Conservation (phyloP, 2,329 filamentous ascomycete species). For the Alternaria sp. region DNA sequence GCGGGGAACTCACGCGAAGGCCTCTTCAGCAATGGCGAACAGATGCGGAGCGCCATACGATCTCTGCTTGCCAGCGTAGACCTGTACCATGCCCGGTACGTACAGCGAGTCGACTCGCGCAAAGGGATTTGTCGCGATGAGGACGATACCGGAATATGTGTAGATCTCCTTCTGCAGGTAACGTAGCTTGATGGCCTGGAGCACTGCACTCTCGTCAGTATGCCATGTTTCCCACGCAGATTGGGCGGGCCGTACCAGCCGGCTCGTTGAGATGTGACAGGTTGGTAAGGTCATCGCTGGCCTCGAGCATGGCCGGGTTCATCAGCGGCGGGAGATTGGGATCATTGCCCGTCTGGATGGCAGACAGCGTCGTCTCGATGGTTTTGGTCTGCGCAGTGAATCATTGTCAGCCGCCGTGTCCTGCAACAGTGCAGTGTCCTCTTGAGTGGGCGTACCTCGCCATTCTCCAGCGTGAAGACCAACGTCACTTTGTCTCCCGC, state of each 20-base stretch:
- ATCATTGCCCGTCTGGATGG: constrained; percentile 79
- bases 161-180: constrained; percentile 99
- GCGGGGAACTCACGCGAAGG: constrained; percentile 77
- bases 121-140: constrained; percentile 98
- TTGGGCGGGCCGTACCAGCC: constrained; percentile 70
- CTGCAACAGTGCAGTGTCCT: not conserved
- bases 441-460: constrained; percentile 69
- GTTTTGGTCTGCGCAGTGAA: constrained; percentile 70
- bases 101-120: constrained; percentile 97
- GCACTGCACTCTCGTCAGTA: constrained; percentile 65
- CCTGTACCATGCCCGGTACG: constrained; percentile 99
- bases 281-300: constrained; percentile 97
- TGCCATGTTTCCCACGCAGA: constrained; percentile 13
- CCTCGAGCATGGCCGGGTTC: constrained; percentile 98
- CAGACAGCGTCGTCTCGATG: constrained; percentile 78
- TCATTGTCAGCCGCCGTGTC: constrained; percentile 19
- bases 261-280: constrained; percentile 98
- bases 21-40: constrained; percentile 98
- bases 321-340: constrained; percentile 87
- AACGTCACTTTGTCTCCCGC: constrained; percentile 88
- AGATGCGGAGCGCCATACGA: constrained; percentile 96
- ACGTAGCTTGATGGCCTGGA: constrained; percentile 96
- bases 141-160: constrained; percentile 97
- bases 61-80: constrained; percentile 96
- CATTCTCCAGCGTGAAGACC: constrained; percentile 89